These are phyloP conservation scores for Sclerotiophoma versabilis DNA, from an alignment of 2,329 filamentous ascomycete genomes.

Conservation along the genomic window DNA sequence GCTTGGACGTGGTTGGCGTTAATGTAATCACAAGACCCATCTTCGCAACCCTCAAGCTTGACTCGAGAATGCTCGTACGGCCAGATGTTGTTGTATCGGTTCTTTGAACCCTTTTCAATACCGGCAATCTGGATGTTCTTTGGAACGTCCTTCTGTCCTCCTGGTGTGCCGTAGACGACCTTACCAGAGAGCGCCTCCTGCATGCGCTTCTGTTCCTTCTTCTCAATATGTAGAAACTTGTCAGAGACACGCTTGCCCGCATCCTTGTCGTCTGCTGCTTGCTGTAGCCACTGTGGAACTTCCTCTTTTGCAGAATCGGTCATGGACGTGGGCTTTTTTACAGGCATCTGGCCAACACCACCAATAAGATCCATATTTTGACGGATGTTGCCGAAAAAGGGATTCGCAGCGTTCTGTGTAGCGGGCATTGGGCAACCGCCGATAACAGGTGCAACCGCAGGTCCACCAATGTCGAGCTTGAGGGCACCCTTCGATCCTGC, in stretches of 20 bases:
- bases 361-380: conserved; percentile 96
- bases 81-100: conserved; percentile 97
- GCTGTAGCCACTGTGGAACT: conserved; percentile 79
- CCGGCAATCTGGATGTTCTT: conserved; percentile 78
- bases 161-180: conserved; percentile 62
- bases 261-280: conserved; percentile 70
- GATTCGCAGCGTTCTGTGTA: conserved; percentile 73
- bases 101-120: conserved; percentile 93
- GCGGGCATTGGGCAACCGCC: conserved; percentile 85
- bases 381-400: conserved; percentile 94
- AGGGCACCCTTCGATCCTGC: conserved; percentile 33
- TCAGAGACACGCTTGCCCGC: conserved; percentile 82
- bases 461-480: conserved; percentile 39
- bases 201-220: conserved; percentile 90
- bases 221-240: conserved; percentile 84
- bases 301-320: conserved; percentile 56
- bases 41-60: conserved; percentile 71
- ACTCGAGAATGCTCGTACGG: conserved; percentile 95
- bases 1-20: conserved; percentile 90
- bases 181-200: conserved; percentile 74
- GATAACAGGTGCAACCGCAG: conserved; percentile 76
- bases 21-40: conserved; percentile 86
- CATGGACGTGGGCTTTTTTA: conserved; percentile 65
- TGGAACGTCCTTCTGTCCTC: conserved; percentile 46
- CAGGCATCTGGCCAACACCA: conserved; percentile 81